Evolutionary conservation across 257 asterid genomes (phyloP).

Genomic region (Apocynum venetum): DNA sequence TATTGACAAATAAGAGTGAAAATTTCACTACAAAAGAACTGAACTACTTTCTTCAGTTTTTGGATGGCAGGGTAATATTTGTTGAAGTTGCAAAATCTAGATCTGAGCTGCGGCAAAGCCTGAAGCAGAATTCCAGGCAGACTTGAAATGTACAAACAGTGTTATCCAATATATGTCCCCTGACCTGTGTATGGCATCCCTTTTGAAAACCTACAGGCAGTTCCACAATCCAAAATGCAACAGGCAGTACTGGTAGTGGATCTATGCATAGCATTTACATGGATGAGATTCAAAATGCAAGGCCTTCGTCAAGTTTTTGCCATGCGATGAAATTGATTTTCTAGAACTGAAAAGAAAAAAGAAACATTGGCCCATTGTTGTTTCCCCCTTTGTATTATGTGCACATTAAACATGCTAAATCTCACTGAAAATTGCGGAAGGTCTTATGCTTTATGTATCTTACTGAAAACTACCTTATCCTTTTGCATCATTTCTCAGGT

Average conservation of each 20-base stretch:
- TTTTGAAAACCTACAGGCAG: not conserved
- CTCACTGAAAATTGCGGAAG: no score
- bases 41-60: constrained; percentile 43
- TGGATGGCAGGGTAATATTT: constrained; percentile 82
- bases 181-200: not conserved
- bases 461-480: not conserved
- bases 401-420: no score
- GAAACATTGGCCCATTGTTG: not conserved
- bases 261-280: not conserved
- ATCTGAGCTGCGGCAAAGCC: constrained; percentile 36
- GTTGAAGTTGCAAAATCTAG: constrained; percentile 72
- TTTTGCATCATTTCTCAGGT: not conserved
- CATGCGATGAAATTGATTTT: no score
- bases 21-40: not conserved
- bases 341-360: not conserved
- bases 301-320: not conserved
- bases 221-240: not conserved
- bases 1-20: not conserved
- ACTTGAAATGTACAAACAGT: not conserved
- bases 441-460: no score
- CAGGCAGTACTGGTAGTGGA: not conserved
- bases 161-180: not conserved
- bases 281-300: not conserved
- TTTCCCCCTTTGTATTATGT: not conserved
- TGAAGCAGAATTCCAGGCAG: constrained; percentile 26